Conservation (phyloP, 2,329 filamentous ascomycete genomes). For the Hirsutella thompsonii region DNA sequence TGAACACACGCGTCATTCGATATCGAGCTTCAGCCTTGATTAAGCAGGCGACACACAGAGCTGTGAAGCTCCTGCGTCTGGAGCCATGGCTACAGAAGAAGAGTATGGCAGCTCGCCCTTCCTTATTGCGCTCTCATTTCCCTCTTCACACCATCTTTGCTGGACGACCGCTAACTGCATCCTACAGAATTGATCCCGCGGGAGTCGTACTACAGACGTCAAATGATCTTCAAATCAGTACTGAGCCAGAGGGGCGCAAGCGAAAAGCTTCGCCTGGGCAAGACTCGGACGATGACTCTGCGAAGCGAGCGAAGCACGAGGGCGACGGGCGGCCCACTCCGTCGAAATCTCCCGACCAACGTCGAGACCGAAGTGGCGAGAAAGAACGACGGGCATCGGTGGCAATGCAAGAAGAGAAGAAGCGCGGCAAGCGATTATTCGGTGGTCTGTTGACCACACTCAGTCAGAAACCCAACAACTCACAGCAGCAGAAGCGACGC, state of each 20-base stretch:
- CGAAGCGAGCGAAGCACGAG: conserved; percentile 10
- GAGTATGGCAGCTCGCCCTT: conserved; percentile 2
- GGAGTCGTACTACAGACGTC: background rate
- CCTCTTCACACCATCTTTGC: background rate
- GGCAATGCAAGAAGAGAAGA: conserved; percentile 56
- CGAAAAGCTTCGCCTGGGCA: conserved; percentile 14
- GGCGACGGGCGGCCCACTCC: background rate
- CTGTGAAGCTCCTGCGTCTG: too few relatives aligned
- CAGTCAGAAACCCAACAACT: conserved; percentile 54
- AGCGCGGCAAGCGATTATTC: conserved; percentile 74
- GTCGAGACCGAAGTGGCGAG: background rate
- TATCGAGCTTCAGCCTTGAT: too few relatives aligned
- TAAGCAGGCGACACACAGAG: too few relatives aligned
- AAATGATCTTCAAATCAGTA: background rate
- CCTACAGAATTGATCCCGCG: background rate
- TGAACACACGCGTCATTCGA: too few relatives aligned
- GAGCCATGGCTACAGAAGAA: conserved; percentile 4
- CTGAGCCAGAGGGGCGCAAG: conserved; percentile 11
- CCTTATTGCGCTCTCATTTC: background rate
- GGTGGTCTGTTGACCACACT: conserved; percentile 69
- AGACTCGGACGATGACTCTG: conserved; percentile 7
- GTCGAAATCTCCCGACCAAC: background rate
- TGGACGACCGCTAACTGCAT: too few relatives aligned
- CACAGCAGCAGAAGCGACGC: conserved; percentile 55
- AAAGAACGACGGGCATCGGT: conserved; percentile 5